Evolutionary conservation across 306 rosid species (phyloP), one percentile per base, ranked within the genome.

Genomic region (Vigna angularis): DNA sequence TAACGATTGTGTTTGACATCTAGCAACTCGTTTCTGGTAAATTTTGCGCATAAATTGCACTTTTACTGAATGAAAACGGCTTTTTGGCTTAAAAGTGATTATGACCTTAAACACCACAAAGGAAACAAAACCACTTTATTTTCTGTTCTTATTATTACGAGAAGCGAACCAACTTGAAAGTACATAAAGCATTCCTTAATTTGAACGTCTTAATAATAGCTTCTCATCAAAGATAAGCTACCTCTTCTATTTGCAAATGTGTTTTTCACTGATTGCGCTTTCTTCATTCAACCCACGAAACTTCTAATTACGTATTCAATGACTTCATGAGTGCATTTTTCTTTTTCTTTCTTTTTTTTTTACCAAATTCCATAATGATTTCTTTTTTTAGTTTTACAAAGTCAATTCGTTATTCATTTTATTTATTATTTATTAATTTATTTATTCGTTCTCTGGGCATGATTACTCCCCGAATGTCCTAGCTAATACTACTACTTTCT

Each of bases 131-230:
- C 40, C 5, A 52, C 69, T 59, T 69, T 75, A 42, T 58, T 62
- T 49, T 44, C 3, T 56, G 4, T 48, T 78, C 15, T n/a, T 48
- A 63, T 47, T 3, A 69, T 74, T 55, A 9, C 40, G 26, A 17
- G 24, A 66, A 40, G 65, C 26, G 42, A 63, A 65, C 79, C 77
- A 68, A 83, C 71, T 74, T 72, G 72, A 66, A 79, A 84, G 85
- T 84, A 84, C 81, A 82, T 84, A 84, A 82, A 75, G 75, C 70
- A 56, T 89, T 80, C 62, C 93, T 83, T 87, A 81, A 83, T 79
- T 85, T 87, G 84, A 76, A 89, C 82, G 89, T 66, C 70, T 83
- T 17, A 71, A 81, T 73, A 59, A 89, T 89, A 30, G 72, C 88
- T 82, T 84, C 74, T 79, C 76, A 81, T 76, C 72, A 76, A 81